phyloP scores from a whole-genome alignment of 1,284 basidiomycete genomes.

The Malassezia pachydermatis region DNA sequence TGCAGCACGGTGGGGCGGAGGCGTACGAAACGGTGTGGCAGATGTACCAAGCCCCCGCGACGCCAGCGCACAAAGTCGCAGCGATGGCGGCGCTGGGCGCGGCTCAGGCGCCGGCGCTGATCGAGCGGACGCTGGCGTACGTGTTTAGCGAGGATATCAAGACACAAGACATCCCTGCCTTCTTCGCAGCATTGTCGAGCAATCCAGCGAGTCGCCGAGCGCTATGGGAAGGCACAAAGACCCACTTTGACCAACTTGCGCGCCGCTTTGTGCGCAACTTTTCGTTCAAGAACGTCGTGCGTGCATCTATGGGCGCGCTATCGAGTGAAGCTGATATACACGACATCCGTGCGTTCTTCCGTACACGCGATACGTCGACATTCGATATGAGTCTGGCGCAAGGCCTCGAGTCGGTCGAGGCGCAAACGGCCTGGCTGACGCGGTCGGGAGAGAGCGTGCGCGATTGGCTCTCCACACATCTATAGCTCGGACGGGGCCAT shows the following conservation, averaged over 20 bases:
- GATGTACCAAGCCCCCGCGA: slow-evolving; percentile 57
- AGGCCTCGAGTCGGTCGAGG: slow-evolving; percentile 58
- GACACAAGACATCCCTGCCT: slow-evolving; percentile 48
- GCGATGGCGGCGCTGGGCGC: slow-evolving; percentile 48
- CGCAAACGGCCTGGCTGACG: slow-evolving; percentile 57
- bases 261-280: slow-evolving; percentile 56
- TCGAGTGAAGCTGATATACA: slow-evolving; percentile 62
- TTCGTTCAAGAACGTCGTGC: slow-evolving; percentile 41
- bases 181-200: slow-evolving; percentile 37
- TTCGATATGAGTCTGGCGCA: slow-evolving; percentile 58
- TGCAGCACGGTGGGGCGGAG: slow-evolving; percentile 62
- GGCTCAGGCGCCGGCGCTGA: slow-evolving; percentile 31
- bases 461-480: too few relatives aligned
- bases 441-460: too few relatives aligned
- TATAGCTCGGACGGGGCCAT: too few relatives aligned
- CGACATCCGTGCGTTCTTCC: slow-evolving; percentile 58
- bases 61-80: slow-evolving; percentile 52
- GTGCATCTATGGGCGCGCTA: slow-evolving; percentile 57
- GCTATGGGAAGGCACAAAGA: slow-evolving; percentile 46
- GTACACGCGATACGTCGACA: slow-evolving; percentile 42
- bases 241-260: slow-evolving; percentile 45
- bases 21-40: slow-evolving; percentile 58
- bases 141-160: slow-evolving; percentile 29
- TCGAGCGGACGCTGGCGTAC: slow-evolving; percentile 35
- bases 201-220: slow-evolving; percentile 43